Conservation (phyloP, 108 stramenopile genomes). For the Cyclotella choctawhatcheeana region DNA sequence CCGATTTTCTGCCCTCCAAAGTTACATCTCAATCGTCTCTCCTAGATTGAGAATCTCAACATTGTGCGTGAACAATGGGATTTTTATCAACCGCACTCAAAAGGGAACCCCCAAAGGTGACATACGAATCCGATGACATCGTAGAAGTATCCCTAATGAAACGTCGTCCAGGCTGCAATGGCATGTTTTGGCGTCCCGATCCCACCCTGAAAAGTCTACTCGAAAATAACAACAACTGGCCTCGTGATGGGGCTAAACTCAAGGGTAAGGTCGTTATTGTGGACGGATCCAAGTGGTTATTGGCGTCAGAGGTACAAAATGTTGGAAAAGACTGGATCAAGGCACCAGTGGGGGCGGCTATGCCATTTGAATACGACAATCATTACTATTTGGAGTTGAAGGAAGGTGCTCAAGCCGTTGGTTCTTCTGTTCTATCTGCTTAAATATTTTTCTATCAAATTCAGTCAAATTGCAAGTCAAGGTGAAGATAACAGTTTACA, state of each 20-base stretch:
- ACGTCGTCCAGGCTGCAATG: constrained; percentile 6
- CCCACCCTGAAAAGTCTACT: background rate
- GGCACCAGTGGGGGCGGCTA: constrained; percentile 10
- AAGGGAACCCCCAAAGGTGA: background rate
- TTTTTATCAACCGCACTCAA: background rate
- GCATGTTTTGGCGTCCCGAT: constrained; percentile 12
- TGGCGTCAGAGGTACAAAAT: constrained; percentile 6
- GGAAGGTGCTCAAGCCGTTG: no score
- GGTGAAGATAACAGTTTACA: no score
- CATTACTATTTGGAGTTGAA: constrained; percentile 10
- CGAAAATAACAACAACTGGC: constrained; percentile 15
- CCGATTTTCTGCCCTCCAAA: no score
- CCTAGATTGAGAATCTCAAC: background rate
- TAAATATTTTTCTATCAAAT: no score
- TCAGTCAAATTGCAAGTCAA: no score
- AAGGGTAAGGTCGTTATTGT: constrained; percentile 2
- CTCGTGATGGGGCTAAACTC: constrained; percentile 11
- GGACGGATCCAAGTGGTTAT: constrained; percentile 5
- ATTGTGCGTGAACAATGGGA: background rate
- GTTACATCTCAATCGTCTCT: no score
- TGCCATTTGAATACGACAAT: constrained; percentile 14
- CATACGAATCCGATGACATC: background rate
- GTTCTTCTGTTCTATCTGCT: no score
- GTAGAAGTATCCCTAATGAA: constrained; percentile 10
- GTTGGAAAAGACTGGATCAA: constrained; percentile 2